Evolutionary conservation across 2,329 filamentous ascomycete genomes (phyloP).

Genomic region (Davidsoniella virescens): DNA sequence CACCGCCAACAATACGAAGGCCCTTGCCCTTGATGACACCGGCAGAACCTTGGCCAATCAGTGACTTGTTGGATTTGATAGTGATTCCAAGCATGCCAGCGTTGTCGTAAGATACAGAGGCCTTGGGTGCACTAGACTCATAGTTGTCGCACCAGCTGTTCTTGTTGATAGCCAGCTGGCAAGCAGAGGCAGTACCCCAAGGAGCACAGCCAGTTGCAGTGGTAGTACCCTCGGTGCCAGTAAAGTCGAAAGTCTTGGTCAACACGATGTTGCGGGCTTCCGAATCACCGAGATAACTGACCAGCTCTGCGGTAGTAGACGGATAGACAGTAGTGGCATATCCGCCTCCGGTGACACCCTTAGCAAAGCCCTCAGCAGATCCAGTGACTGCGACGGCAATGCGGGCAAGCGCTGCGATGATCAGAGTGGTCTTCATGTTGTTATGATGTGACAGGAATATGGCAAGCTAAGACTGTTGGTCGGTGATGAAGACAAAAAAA

Average conservation of each 20-base stretch:
- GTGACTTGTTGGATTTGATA: conserved; percentile 39
- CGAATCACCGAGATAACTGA: conserved; percentile 39
- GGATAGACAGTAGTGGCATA: conserved; percentile 37
- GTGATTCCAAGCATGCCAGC: conserved; percentile 34
- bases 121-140: conserved; percentile 31
- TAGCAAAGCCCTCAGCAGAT: conserved; percentile 27
- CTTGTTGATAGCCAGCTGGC: conserved; percentile 45
- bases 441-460: background rate
- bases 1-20: conserved; percentile 29
- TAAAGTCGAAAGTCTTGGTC: conserved; percentile 39
- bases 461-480: background rate
- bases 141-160: conserved; percentile 44
- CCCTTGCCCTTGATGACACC: conserved; percentile 44
- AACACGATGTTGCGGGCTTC: conserved; percentile 40
- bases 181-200: conserved; percentile 33
- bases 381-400: conserved; percentile 21
- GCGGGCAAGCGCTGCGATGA: conserved; percentile 16
- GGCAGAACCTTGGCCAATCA: conserved; percentile 35
- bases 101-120: conserved; percentile 32
- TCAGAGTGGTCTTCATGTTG: conserved; percentile 15
- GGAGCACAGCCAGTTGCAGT: conserved; percentile 40
- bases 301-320: conserved; percentile 36
- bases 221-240: conserved; percentile 34
- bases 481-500: no score
- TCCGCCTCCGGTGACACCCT: conserved; percentile 44